Conservation (phyloP, 345 rosid genomes). For the Turnera subulata region DNA sequence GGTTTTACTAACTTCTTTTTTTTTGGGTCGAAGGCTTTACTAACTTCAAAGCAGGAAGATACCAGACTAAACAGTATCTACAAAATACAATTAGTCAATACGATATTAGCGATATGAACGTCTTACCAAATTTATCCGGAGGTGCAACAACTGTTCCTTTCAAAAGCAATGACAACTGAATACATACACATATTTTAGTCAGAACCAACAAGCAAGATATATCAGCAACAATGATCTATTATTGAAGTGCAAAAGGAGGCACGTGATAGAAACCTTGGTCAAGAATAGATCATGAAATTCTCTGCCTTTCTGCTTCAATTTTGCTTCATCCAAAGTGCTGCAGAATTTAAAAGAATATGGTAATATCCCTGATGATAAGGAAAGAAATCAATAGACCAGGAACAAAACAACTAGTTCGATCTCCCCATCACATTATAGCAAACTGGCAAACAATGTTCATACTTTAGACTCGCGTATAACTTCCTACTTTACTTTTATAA, state of each 20-base stretch:
- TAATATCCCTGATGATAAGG: conserved; percentile 7
- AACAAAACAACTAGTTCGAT: not conserved
- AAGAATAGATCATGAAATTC: conserved; percentile 82
- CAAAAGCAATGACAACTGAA: conserved; percentile 74
- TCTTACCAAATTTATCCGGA: conserved; percentile 93
- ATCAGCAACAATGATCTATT: not conserved
- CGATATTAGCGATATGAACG: conserved; percentile 6
- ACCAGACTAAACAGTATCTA: conserved; percentile 5
- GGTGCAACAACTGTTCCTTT: conserved; percentile 98
- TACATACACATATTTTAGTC: conserved; percentile 22
- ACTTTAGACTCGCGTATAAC: conserved; percentile 1
- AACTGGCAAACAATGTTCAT: too few relatives aligned
- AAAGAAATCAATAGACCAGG: conserved; percentile 3
- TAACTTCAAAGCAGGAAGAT: not conserved
- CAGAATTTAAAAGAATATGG: conserved; percentile 21
- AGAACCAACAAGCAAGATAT: conserved; percentile 16
- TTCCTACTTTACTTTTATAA: conserved; percentile 8
- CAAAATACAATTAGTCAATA: conserved; percentile 6
- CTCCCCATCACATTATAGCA: too few relatives aligned
- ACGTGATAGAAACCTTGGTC: conserved; percentile 54
- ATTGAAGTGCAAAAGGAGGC: not conserved
- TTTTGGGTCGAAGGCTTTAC: too few relatives aligned
- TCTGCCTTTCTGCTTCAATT: conserved; percentile 88
- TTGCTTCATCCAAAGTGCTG: conserved; percentile 85
- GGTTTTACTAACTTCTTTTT: too few relatives aligned